phyloP scores from a whole-genome alignment of 2,329 filamentous ascomycete species.

The Onygenales sp. region DNA sequence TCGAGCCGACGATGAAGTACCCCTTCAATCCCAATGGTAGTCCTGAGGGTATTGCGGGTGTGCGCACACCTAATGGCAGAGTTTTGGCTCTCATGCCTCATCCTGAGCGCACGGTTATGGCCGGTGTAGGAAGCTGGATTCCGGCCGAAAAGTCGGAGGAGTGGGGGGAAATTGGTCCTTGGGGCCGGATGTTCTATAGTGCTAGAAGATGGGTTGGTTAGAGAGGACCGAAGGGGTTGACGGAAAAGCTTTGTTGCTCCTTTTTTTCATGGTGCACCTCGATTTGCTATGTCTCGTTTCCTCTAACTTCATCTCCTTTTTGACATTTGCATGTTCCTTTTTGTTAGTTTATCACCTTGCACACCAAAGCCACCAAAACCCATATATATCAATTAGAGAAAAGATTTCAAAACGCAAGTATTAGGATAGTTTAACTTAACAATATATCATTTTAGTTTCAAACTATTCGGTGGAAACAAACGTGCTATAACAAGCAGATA shows the following conservation, averaged over 20 bases:
- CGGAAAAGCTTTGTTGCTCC: too few relatives aligned
- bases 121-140: slow-evolving; percentile 66
- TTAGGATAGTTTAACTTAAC: too few relatives aligned
- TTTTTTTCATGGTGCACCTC: background rate
- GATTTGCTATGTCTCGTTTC: background rate
- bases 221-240: background rate
- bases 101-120: slow-evolving; percentile 79
- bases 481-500: too few relatives aligned
- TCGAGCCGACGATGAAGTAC: slow-evolving; percentile 66
- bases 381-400: too few relatives aligned
- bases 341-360: too few relatives aligned
- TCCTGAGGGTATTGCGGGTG: slow-evolving; percentile 69
- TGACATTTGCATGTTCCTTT: too few relatives aligned
- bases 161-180: slow-evolving; percentile 77
- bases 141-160: slow-evolving; percentile 51
- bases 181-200: slow-evolving; percentile 78
- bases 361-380: too few relatives aligned
- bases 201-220: slow-evolving; percentile 78
- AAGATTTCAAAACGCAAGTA: too few relatives aligned
- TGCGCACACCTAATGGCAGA: slow-evolving; percentile 66
- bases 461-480: too few relatives aligned
- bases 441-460: too few relatives aligned
- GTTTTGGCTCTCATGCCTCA: slow-evolving; percentile 90
- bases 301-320: background rate
- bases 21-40: slow-evolving; percentile 86